phyloP scores from a whole-genome alignment of 2,329 filamentous ascomycete genomes.

The Paradendryphiella salina region DNA sequence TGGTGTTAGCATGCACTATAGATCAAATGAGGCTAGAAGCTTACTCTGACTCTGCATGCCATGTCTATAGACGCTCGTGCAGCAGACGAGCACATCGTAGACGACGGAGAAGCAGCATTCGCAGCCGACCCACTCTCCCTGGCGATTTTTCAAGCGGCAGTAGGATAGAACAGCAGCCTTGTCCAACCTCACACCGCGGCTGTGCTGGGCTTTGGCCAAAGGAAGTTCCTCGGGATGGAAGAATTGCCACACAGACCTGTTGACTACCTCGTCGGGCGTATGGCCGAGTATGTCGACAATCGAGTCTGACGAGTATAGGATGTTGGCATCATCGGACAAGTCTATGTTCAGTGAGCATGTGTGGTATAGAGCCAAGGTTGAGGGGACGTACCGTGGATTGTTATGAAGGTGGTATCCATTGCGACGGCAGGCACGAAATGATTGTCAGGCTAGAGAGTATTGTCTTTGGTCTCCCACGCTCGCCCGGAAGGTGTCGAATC shows the following conservation, averaged over 20 bases:
- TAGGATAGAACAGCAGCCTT: constrained; percentile 85
- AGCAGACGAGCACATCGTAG: constrained; percentile 83
- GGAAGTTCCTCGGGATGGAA: constrained; percentile 82
- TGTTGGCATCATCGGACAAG: constrained; percentile 72
- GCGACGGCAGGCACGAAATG: constrained; percentile 15
- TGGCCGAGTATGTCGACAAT: constrained; percentile 83
- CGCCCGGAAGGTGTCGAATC: constrained; percentile 39
- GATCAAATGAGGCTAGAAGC: constrained; percentile 41
- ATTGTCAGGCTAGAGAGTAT: background rate
- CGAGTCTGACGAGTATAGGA: constrained; percentile 82
- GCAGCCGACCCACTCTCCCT: constrained; percentile 75
- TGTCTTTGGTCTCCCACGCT: constrained; percentile 22
- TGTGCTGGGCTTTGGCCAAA: constrained; percentile 72
- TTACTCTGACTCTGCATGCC: constrained; percentile 73
- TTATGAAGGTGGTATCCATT: constrained; percentile 84
- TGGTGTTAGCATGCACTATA: constrained; percentile 10
- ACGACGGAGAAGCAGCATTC: constrained; percentile 90
- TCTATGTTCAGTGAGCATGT: constrained; percentile 55
- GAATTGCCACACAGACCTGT: constrained; percentile 80
- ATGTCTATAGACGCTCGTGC: constrained; percentile 74
- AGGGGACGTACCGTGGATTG: constrained; percentile 73
- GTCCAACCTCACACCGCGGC: constrained; percentile 73
- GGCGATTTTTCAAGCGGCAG: constrained; percentile 68
- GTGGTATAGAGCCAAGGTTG: constrained; percentile 7
- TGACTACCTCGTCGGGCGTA: constrained; percentile 72